phyloP scores from a whole-genome alignment of 257 asterid species.

The Marsdenia floribunda region DNA sequence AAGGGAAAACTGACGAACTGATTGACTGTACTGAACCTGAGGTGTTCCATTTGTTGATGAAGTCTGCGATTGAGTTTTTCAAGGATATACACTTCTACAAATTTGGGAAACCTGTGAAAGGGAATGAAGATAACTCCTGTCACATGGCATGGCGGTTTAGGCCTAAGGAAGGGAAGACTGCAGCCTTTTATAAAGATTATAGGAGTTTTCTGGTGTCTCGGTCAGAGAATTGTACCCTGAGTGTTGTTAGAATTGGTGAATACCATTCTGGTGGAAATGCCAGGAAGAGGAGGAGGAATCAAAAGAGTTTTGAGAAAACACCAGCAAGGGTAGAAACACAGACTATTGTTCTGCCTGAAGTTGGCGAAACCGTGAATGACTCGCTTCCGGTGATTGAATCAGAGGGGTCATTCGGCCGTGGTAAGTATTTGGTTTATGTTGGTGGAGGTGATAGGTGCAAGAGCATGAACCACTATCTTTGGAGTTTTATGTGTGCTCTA shows the following conservation, averaged over 20 bases:
- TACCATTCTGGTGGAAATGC: slow-evolving; percentile 91
- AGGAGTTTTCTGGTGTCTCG: slow-evolving; percentile 51
- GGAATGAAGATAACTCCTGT: slow-evolving; percentile 55
- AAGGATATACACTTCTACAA: slow-evolving; percentile 60
- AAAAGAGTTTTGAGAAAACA: slow-evolving; percentile 54
- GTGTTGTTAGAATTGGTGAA: slow-evolving; percentile 62
- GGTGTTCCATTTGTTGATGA: slow-evolving; percentile 75
- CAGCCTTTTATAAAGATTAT: slow-evolving; percentile 61
- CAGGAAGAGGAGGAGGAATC: slow-evolving; percentile 51
- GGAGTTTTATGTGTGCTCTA: slow-evolving; percentile 80
- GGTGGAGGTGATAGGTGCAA: slow-evolving; percentile 91
- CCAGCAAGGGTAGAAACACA: slow-evolving; percentile 31
- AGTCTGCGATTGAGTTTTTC: slow-evolving; percentile 58
- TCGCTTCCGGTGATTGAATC: slow-evolving; percentile 49
- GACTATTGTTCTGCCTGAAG: slow-evolving; percentile 50
- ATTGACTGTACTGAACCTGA: slow-evolving; percentile 76
- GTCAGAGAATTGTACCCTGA: slow-evolving; percentile 56
- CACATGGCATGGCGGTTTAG: slow-evolving; percentile 95
- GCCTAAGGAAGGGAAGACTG: slow-evolving; percentile 65
- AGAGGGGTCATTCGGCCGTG: slow-evolving; percentile 48
- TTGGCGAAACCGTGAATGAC: slow-evolving; percentile 53
- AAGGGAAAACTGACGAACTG: slow-evolving; percentile 45
- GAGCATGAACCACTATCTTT: slow-evolving; percentile 67
- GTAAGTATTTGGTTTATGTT: slow-evolving; percentile 65
- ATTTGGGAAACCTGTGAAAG: slow-evolving; percentile 78